Evolutionary conservation across 2,329 filamentous ascomycete species (phyloP).

Genomic region (Stachybotrys elegans): DNA sequence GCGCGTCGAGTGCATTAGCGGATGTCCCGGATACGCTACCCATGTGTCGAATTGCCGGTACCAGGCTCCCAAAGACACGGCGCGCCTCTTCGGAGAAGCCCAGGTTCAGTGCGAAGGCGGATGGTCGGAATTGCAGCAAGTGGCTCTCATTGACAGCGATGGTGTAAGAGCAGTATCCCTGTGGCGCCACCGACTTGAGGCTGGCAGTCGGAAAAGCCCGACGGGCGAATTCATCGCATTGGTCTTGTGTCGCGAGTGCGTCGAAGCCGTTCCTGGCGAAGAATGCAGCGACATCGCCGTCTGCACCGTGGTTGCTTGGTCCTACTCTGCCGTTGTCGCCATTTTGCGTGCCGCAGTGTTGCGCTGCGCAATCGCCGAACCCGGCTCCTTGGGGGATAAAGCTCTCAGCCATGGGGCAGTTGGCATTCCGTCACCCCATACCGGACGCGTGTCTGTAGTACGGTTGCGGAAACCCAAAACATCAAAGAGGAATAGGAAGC

Average conservation of each 20-base stretch:
- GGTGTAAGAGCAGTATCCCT: conserved; percentile 51
- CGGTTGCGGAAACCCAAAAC: no score
- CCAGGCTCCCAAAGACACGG: conserved; percentile 33
- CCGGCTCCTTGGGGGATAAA: no score
- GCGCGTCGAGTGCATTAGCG: neutral
- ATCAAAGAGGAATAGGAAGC: no score
- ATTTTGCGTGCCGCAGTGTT: no score
- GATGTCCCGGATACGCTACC: conserved; percentile 21
- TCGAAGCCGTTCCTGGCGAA: conserved; percentile 17
- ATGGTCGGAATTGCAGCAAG: conserved; percentile 45
- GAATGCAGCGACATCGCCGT: conserved; percentile 11
- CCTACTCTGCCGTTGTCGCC: no score
- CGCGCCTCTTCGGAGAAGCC: conserved; percentile 29
- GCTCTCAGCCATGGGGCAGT: no score
- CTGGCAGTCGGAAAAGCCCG: conserved; percentile 21
- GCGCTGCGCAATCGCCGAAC: no score
- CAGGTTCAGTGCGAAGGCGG: conserved; percentile 35
- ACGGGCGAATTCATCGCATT: conserved; percentile 24
- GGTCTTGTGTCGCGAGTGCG: conserved; percentile 3
- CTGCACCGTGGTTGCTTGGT: no score
- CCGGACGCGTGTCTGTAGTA: no score
- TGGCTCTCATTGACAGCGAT: conserved; percentile 30
- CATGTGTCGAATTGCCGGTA: conserved; percentile 34
- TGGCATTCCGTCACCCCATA: no score
- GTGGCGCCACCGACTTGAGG: conserved; percentile 31